Percentiles rank a stretch among this genome's conserved stretches.
phyloP scores from a whole-genome alignment of 116 monocot species.

The Cymodocea nodosa region DNA sequence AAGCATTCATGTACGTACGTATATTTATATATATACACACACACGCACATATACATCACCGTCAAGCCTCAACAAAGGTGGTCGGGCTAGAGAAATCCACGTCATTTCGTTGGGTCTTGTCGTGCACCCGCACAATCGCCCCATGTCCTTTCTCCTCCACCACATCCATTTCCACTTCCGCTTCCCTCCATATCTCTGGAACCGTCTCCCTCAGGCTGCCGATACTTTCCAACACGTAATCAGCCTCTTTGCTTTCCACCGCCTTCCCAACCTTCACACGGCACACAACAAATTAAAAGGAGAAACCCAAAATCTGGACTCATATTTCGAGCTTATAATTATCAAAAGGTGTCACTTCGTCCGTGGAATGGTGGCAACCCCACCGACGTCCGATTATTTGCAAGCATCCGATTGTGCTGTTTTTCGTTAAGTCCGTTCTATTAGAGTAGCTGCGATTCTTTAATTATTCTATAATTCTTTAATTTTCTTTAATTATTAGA shows the following conservation, averaged over 20 bases:
- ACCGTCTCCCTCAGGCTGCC: constrained; percentile 17
- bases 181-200: constrained; percentile 57
- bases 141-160: not conserved
- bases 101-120: not conserved
- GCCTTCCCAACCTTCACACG: constrained; percentile 51
- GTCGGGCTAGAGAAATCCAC: not conserved
- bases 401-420: too few relatives aligned
- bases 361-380: not conserved
- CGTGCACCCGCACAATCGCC: not conserved
- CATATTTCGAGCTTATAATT: not conserved
- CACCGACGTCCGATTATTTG: not conserved
- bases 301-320: too few relatives aligned
- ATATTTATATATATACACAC: too few relatives aligned
- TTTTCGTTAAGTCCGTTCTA: too few relatives aligned
- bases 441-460: too few relatives aligned
- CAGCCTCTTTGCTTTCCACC: constrained; percentile 40
- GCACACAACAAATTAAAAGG: too few relatives aligned
- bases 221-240: constrained; percentile 48
- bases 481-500: too few relatives aligned
- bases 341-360: not conserved
- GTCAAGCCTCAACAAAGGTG: constrained; percentile 4
- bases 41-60: constrained; percentile 1
- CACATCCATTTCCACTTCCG: not conserved
- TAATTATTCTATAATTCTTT: too few relatives aligned
- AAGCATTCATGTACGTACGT: not conserved